phyloP scores from a whole-genome alignment of 805 yeast species.

The Saccharomycopsis babjevae region DNA sequence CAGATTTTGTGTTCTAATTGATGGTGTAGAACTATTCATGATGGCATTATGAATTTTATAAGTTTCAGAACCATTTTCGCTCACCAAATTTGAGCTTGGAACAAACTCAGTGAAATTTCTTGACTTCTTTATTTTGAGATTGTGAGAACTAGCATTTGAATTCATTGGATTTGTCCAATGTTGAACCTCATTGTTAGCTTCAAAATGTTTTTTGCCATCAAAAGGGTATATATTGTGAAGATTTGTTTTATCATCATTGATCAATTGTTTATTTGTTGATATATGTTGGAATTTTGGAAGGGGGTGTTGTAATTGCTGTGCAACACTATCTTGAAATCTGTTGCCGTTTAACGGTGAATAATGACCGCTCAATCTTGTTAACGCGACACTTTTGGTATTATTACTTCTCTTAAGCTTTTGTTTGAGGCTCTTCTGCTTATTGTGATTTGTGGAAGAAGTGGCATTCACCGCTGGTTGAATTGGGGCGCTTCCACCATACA shows the following conservation, averaged over 20 bases:
- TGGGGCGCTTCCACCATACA: not conserved
- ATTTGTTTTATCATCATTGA: conserved; percentile 5
- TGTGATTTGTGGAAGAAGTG: not conserved
- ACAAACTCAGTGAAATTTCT: conserved; percentile 1
- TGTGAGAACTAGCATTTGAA: not conserved
- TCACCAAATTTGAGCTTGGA: conserved; percentile 2
- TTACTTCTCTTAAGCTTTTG: conserved; percentile 8
- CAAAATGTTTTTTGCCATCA: conserved; percentile 3
- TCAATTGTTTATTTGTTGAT: conserved; percentile 7
- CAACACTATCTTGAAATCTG: not conserved
- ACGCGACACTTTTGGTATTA: conserved; percentile 7
- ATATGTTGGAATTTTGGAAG: not conserved
- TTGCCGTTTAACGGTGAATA: not conserved
- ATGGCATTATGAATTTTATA: not conserved
- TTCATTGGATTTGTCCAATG: not conserved
- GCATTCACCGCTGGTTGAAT: not conserved
- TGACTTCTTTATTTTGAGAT: not conserved
- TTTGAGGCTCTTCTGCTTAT: not conserved
- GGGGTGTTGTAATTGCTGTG: conserved; percentile 3
- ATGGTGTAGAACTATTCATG: not conserved
- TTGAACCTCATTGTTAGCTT: not conserved
- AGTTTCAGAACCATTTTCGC: conserved; percentile 4
- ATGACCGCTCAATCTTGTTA: conserved; percentile 16
- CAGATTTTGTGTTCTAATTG: not conserved
- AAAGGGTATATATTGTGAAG: conserved; percentile 11